Conservation (phyloP, 129 eudicot genomes). For the Lactuca sativa region DNA sequence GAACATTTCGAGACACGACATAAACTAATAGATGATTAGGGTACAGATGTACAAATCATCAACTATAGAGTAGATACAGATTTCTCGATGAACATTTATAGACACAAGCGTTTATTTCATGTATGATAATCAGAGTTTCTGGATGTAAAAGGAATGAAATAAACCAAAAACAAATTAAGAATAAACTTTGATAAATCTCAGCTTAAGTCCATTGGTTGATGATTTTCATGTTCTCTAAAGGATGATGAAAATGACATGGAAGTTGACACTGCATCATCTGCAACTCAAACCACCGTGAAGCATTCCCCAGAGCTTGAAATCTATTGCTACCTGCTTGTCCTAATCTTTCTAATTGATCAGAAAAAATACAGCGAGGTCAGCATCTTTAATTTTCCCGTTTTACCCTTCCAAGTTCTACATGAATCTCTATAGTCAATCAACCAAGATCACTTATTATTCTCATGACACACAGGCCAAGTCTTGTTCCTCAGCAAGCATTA, state of each 20-base stretch:
- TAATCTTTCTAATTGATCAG: conserved; percentile 83
- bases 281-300: conserved; percentile 58
- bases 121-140: too few relatives aligned
- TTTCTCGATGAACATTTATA: conserved; percentile 8
- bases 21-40: neutral
- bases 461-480: conserved; percentile 73
- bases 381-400: conserved; percentile 2
- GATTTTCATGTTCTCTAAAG: conserved; percentile 34
- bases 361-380: conserved; percentile 76
- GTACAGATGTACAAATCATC: neutral
- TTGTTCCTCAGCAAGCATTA: conserved; percentile 94
- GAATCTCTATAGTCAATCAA: conserved; percentile 13
- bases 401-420: neutral
- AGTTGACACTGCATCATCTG: conserved; percentile 86
- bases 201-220: neutral
- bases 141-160: too few relatives aligned
- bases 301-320: conserved; percentile 93
- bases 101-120: neutral
- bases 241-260: conserved; percentile 91
- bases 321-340: conserved; percentile 90
- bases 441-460: conserved; percentile 4
- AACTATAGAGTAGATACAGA: conserved; percentile 1
- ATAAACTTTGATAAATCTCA: neutral
- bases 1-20: neutral
- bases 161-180: too few relatives aligned